Evolutionary conservation across 2,329 filamentous ascomycete genomes (phyloP), one percentile per base, ranked within the genome.

Genomic region (Neopestalotiopsis clavispora): DNA sequence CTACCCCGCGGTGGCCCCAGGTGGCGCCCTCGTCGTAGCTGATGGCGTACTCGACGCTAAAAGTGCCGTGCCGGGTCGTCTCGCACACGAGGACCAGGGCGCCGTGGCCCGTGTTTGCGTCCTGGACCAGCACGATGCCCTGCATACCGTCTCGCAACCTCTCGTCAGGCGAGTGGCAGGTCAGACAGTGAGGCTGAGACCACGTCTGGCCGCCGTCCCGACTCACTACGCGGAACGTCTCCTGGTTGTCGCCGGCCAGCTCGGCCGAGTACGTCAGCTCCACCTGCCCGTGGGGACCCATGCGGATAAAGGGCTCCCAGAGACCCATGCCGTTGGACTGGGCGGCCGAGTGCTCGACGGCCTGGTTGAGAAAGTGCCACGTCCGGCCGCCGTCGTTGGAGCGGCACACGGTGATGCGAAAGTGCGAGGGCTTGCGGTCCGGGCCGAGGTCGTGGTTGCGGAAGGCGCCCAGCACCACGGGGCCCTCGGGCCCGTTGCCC

Each of bases 241-340:
- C 82, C 75, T 86, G 84, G 70, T 86, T 81, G 68, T 83, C 77
- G 14, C 71, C 75, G 4, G 82, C 82, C 42, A 82, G 81, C 74
- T 86, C 84, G 68, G 82, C 79, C 30, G 83, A 85, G 71, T 81
- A 86, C 14, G 79, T 83, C 69, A 85, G 74, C 70, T 85, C 82
- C 1, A 85, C 75, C 69, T 82, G 62, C 42, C 79, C 78, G 1
- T 70, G 69, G 12, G 73, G 71, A 14, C 79, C 78, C 14, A 82
- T 69, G 1, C 83, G 78, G 80, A 86, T 83, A 69, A 85, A 86
- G 0, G 84, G 84, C 72, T 86, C 84, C 84, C 84, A 86, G 20
- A 85, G 75, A 0, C 84, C 84, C 67, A 78, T 82, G 67, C 84
- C 83, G 0, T 74, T 72, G 17, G 79, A 83, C 66, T 80, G 78